Base-by-base conservation (phyloP, 169 alveolate species). In the Babesia bovis region DNA sequence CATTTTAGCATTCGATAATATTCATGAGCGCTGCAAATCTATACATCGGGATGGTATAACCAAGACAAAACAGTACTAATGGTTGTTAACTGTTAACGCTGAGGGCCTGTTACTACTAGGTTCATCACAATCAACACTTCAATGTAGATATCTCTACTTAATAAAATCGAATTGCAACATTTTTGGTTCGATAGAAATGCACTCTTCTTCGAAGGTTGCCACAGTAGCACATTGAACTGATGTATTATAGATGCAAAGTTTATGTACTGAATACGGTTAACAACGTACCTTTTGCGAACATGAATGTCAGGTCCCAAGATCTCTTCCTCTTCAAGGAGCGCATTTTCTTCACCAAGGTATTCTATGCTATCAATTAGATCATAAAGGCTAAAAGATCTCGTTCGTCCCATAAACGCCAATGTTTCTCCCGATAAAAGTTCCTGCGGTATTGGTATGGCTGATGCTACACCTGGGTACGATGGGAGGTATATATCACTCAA, bases 351-450 rank as follows among this genome's bases (percentile, higher is more conserved):
- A 17, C 71, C 85, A 55, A 77, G 49, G 65, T 66, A 77, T 12
- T 78, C 63, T 28, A 77, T 56, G 33, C 82, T 67, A 21, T 77
- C 85, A n/a, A 82, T 82, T 36, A 77, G 66, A 41, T 77, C 85
- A 47, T 67, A 77, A n/a, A 77, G 38, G 25, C 56, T 77, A 36
- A 77, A 66, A 0, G 71, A 45, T 21, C 51, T 56, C 0, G 58
- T 67, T 58, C 50, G 58, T 32, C 58, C 67, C 47, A 73, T 68
- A 25, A 45, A 21, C 42, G 50, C 55, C 41, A 77, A 15, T 21
- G 75, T 47, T 19, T 66, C 66, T 25, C 85, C 85, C 35, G 51
- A 71, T 28, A 77, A 26, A 36, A 77, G 4, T 49, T 77, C 85
- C n/a, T 50, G 57, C 13, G 85, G 85, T 12, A 77, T 52, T 36